A percentile compares a stretch with the other conserved stretches of the same genome.
Conservation (phyloP, 768 basidiomycete species). For the Kondoa malvinella region DNA sequence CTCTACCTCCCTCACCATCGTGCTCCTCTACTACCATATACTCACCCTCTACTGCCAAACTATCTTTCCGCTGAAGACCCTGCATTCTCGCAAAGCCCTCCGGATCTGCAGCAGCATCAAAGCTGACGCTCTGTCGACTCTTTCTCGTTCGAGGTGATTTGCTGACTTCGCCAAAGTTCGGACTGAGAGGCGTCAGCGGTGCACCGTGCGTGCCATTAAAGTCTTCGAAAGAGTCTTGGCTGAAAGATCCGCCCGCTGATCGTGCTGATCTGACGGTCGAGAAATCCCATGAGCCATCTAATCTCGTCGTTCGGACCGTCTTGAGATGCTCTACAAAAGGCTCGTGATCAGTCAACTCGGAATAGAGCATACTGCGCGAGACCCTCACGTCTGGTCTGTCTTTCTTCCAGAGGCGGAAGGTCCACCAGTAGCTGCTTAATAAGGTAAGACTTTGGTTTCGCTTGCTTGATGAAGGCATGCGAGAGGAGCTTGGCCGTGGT, state of each 20-base stretch:
- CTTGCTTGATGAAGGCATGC: constrained; percentile 56
- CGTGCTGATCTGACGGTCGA: background rate
- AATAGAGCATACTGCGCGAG: background rate
- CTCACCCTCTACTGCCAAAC: background rate
- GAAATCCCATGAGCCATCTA: constrained; percentile 1
- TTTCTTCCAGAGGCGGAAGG: constrained; percentile 22
- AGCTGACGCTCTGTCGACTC: background rate
- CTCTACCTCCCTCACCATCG: too few species aligned
- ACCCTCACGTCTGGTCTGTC: constrained; percentile 21
- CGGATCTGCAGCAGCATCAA: background rate
- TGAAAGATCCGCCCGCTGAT: background rate
- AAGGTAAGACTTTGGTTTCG: constrained; percentile 64
- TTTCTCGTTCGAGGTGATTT: background rate
- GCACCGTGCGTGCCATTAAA: background rate
- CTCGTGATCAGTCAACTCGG: background rate
- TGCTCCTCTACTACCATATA: background rate
- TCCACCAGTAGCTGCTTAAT: constrained; percentile 49
- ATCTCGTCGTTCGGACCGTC: background rate
- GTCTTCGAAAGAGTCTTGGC: background rate
- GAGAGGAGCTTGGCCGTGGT: constrained; percentile 60
- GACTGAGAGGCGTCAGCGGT: background rate
- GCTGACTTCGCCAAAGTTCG: background rate
- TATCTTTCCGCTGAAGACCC: background rate
- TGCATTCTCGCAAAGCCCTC: background rate
- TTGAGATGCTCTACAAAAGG: background rate